Evolutionary conservation across 208 protist species (phyloP), one percentile per base, ranked within the genome.

Genomic region (Herpetomonas tarakana): DNA sequence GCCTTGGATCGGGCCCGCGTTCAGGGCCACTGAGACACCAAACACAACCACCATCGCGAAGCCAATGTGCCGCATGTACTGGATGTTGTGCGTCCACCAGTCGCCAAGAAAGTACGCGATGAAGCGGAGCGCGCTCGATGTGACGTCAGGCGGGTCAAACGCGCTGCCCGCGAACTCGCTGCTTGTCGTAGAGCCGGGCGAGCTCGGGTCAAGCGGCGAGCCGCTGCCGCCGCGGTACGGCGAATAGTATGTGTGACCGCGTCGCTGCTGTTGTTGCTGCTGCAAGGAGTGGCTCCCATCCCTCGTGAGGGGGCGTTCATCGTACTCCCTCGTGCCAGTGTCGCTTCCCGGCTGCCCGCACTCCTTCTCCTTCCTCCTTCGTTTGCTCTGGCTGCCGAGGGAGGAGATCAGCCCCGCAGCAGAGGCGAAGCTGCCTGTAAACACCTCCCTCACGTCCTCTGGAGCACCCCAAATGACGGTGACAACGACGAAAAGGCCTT

Each of bases 71-170:
- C 88, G 85, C 68, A 95, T 86, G 19, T 60, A 71, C 65, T 82
- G 65, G 55, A 92, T 86, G 67, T 87, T 77, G 2, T 74, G 59
- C 47, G 58, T 38, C 86, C 88, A 95, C 85, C 88, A 95, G 29
- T 78, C 68, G 52, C 79, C 77, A 61, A 76, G 68, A 41, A 94
- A 67, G 68, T 88, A 88, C n/a, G 49, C 47, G 39, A 78, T 52
- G 26, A 91, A 74, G 27, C 45, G 24, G 19, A 65, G 72, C 50
- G 45, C 57, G 41, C 31, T 27, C 3, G 22, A 29, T 46, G 25
- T 49, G 1, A 47, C 58, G n/a, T 53, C 38, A n/a, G 22, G 46
- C 3, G 21, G 28, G 50, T 47, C 19, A 35, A 6, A 24, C 25
- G 29, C 52, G 4, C 53, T 51, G 25, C 55, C 44, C 30, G 52